phyloP scores from a whole-genome alignment of 345 rosid genomes.

The Eucalyptus marginata region DNA sequence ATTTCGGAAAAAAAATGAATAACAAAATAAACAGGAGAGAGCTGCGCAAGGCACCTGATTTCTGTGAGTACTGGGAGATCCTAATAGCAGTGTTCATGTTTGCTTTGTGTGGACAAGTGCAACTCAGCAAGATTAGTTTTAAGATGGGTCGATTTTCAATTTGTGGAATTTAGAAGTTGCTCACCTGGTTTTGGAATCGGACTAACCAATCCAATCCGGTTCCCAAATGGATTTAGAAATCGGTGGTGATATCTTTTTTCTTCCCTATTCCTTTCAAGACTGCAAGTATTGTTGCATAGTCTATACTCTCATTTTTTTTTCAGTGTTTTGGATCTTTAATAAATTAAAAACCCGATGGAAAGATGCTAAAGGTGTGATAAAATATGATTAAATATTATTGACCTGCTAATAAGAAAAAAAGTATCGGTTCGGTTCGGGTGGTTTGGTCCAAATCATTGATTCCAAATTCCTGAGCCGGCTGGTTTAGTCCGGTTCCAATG shows the following conservation, averaged over 20 bases:
- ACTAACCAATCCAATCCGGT: fast-evolving
- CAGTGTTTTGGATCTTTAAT: no score
- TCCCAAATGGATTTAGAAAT: no score
- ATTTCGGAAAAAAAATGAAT: not conserved
- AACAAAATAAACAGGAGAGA: not conserved
- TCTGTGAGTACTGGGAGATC: not conserved
- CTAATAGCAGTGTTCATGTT: not conserved
- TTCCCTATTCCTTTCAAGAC: no score
- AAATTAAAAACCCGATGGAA: no score
- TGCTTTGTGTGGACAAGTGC: not conserved
- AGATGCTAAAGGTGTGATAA: no score
- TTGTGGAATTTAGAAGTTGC: no score
- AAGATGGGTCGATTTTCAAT: no score
- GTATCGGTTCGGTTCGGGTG: fast-evolving
- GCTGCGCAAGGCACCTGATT: not conserved
- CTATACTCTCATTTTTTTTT: no score
- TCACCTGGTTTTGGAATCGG: fast-evolving
- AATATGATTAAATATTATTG: not conserved
- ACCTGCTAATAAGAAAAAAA: no score
- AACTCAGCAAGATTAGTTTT: not conserved
- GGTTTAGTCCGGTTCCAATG: not conserved
- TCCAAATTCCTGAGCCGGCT: not conserved
- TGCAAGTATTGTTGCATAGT: no score
- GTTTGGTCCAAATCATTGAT: not conserved
- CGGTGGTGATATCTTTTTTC: no score